Percentiles rank a stretch among this genome's conserved stretches.
Conservation (phyloP, 345 rosid genomes). For the Capsella bursapastoris region DNA sequence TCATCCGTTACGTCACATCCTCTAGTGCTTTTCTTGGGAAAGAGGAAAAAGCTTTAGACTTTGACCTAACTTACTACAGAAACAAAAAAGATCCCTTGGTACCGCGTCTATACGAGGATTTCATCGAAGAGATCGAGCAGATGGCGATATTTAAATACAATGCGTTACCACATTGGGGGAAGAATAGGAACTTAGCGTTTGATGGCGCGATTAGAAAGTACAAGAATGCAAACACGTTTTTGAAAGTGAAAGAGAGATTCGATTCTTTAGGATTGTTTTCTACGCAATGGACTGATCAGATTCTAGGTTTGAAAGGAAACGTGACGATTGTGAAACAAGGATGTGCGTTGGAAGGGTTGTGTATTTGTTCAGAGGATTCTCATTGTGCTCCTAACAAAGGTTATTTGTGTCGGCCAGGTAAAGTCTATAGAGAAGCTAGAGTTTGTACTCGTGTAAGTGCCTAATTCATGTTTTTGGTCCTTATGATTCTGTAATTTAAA, state of each 20-base stretch:
- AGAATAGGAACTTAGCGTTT: slow-evolving; percentile 69
- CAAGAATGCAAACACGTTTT: slow-evolving; percentile 46
- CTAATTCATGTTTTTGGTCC: background rate
- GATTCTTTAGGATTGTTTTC: slow-evolving; percentile 79
- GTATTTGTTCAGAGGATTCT: slow-evolving; percentile 63
- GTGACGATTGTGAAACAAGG: slow-evolving; percentile 50
- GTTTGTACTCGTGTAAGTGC: slow-evolving; percentile 48
- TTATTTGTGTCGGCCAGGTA: slow-evolving; percentile 65
- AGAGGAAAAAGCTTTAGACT: slow-evolving; percentile 69
- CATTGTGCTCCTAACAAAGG: slow-evolving; percentile 77
- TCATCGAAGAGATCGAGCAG: slow-evolving; percentile 80
- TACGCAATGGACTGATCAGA: slow-evolving; percentile 69
- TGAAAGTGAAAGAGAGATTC: slow-evolving; percentile 57
- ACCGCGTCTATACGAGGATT: slow-evolving; percentile 68
- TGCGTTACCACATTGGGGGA: slow-evolving; percentile 81
- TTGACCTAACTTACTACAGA: slow-evolving; percentile 74
- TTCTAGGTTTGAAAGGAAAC: slow-evolving; percentile 59
- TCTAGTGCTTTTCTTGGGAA: slow-evolving; percentile 73
- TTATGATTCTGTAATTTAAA: background rate
- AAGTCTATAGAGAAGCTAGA: slow-evolving; percentile 54
- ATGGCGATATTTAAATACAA: slow-evolving; percentile 71
- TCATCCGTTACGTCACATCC: slow-evolving; percentile 71
- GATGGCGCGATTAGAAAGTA: slow-evolving; percentile 60
- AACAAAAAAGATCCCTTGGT: slow-evolving; percentile 67
- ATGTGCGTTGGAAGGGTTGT: slow-evolving; percentile 74